Evolutionary conservation across 495 filamentous ascomycete species (phyloP).

Genomic region (Pseudevernia furfuracea): DNA sequence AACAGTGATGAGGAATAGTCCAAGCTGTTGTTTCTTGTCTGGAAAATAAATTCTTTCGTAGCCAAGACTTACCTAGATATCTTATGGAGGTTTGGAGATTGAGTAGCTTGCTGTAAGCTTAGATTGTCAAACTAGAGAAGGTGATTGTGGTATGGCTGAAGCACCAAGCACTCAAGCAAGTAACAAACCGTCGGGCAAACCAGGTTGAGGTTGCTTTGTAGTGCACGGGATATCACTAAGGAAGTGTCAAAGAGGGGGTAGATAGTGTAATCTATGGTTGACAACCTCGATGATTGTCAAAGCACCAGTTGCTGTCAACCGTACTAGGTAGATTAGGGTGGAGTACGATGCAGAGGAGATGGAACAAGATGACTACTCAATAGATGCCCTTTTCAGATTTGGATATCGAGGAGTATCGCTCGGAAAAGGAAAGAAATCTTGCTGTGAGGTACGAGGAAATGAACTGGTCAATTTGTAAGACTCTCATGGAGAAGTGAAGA

Average conservation of each 20-base stretch:
- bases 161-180: not conserved
- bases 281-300: no score
- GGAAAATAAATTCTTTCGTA: no score
- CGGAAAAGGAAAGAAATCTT: no score
- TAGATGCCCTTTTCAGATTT: not conserved
- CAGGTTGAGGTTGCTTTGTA: not conserved
- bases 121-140: not conserved
- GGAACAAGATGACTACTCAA: not conserved
- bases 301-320: not conserved
- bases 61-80: not conserved
- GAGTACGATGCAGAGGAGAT: not conserved
- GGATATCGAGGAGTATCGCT: no score
- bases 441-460: no score
- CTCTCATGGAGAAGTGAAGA: not conserved
- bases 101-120: not conserved
- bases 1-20: not conserved
- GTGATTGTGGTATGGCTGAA: not conserved
- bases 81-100: not conserved
- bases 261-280: not conserved
- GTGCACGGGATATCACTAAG: not conserved
- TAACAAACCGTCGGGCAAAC: not conserved
- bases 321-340: no score
- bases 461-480: no score
- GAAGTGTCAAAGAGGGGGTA: not conserved
- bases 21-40: not conserved